A percentile compares a stretch with the other conserved stretches of the same genome.
Conservation (phyloP, 2,329 filamentous ascomycete species). For the Cladophialophora yegresii region DNA sequence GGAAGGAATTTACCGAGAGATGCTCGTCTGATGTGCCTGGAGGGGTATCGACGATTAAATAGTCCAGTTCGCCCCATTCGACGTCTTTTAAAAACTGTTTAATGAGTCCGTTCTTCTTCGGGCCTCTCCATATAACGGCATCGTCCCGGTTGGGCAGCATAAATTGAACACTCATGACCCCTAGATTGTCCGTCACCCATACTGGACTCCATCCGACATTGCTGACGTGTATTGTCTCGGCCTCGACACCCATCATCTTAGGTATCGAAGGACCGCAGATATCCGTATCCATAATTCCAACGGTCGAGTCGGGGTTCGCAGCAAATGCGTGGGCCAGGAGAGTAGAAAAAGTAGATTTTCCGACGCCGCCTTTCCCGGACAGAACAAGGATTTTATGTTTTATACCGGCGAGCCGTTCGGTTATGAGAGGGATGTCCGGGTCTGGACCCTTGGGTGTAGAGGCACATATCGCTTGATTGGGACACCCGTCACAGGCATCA, state of each 20-base stretch:
- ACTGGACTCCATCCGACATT: constrained; percentile 90
- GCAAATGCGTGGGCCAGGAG: constrained; percentile 89
- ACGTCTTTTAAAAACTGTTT: constrained; percentile 98
- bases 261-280: constrained; percentile 95
- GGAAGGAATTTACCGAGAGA: constrained; percentile 84
- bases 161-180: constrained; percentile 97
- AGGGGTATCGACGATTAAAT: constrained; percentile 89
- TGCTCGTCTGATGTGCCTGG: constrained; percentile 96
- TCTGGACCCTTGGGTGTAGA: constrained; percentile 93
- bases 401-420: constrained; percentile 75
- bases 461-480: constrained; percentile 93
- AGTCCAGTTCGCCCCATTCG: constrained; percentile 94
- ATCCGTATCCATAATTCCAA: constrained; percentile 97
- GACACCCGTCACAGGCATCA: constrained; percentile 90
- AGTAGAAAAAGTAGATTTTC: constrained; percentile 90
- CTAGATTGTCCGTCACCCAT: constrained; percentile 91
- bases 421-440: constrained; percentile 87
- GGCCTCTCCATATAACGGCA: constrained; percentile 94
- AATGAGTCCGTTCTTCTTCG: constrained; percentile 98
- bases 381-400: constrained; percentile 91
- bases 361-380: constrained; percentile 93
- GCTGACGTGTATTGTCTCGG: constrained; percentile 90
- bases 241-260: constrained; percentile 90
- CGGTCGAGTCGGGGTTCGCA: constrained; percentile 71
- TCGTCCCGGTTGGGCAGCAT: constrained; percentile 94